Conservation (phyloP, 2,329 filamentous ascomycete genomes). For the Hypoxylon sp. region DNA sequence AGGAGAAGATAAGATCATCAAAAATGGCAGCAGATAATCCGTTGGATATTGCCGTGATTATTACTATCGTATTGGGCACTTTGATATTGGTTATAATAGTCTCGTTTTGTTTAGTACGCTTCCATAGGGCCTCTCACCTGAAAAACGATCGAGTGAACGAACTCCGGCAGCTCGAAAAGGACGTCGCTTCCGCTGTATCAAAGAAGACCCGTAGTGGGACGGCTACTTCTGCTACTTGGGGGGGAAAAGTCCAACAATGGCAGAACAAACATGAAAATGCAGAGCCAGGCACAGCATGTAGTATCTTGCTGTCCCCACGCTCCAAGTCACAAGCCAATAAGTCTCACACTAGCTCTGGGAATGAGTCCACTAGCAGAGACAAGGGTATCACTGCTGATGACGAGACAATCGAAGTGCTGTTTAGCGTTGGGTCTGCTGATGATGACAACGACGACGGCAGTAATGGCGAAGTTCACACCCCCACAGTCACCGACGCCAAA, state of each 20-base stretch:
- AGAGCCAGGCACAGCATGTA: not conserved
- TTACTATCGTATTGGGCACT: not conserved
- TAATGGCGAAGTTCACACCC: not conserved
- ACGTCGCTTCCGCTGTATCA: no score
- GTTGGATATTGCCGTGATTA: not conserved
- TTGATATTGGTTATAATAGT: not conserved
- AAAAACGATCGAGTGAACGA: not conserved
- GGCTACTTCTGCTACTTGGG: not conserved
- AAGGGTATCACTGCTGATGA: not conserved
- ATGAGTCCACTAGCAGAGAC: not conserved
- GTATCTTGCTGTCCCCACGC: not conserved
- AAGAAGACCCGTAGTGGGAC: not conserved
- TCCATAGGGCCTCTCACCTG: not conserved
- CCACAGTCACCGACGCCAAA: not conserved
- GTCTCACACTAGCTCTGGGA: not conserved
- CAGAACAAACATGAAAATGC: not conserved
- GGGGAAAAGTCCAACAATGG: constrained; percentile 2
- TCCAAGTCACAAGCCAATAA: not conserved
- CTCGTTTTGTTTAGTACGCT: not conserved
- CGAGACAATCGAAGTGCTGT: not conserved
- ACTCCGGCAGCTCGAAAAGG: no score
- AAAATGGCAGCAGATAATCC: not conserved
- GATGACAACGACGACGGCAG: not conserved
- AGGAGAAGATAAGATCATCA: not conserved
- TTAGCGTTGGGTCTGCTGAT: not conserved